These are phyloP conservation scores for Penicillium brasilianum DNA, from an alignment of 2,329 filamentous ascomycete genomes.

Conservation along the genomic window DNA sequence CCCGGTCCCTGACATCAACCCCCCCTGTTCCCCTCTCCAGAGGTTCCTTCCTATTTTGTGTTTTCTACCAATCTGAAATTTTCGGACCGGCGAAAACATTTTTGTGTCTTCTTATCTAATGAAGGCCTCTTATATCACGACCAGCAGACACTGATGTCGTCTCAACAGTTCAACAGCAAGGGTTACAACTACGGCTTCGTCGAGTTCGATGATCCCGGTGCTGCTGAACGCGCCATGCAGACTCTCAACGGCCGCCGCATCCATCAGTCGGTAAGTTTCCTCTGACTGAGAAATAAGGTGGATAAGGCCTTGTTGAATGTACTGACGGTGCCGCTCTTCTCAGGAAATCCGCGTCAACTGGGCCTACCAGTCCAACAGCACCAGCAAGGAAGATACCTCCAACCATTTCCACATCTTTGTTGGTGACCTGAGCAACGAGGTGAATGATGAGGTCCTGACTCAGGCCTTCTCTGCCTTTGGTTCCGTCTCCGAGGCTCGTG, in stretches of 20 bases:
- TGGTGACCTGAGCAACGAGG: constrained; percentile 95
- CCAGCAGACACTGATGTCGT: constrained; percentile 10
- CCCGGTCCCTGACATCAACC: not conserved
- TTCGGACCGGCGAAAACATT: not conserved
- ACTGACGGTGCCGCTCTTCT: constrained; percentile 3
- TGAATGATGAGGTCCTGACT: constrained; percentile 92
- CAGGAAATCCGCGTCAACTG: constrained; percentile 99
- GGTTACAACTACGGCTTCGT: constrained; percentile 99
- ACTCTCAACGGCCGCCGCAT: constrained; percentile 94
- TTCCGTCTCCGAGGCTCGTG: constrained; percentile 92
- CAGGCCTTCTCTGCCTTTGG: constrained; percentile 97
- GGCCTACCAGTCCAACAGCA: constrained; percentile 96
- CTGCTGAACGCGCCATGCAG: constrained; percentile 95
- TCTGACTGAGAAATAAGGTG: not conserved
- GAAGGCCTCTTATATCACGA: constrained; percentile 3
- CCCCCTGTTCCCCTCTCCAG: not conserved
- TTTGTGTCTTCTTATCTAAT: constrained; percentile 5
- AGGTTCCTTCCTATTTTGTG: not conserved
- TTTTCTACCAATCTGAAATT: constrained; percentile 5
- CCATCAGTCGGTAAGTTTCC: constrained; percentile 75
- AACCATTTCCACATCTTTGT: constrained; percentile 99
- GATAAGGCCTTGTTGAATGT: not conserved
- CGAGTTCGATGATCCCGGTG: constrained; percentile 96
- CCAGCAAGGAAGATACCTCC: constrained; percentile 95
- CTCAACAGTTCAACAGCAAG: constrained; percentile 70